phyloP scores from a whole-genome alignment of 768 basidiomycete genomes.

The Pulveroboletus sp. region DNA sequence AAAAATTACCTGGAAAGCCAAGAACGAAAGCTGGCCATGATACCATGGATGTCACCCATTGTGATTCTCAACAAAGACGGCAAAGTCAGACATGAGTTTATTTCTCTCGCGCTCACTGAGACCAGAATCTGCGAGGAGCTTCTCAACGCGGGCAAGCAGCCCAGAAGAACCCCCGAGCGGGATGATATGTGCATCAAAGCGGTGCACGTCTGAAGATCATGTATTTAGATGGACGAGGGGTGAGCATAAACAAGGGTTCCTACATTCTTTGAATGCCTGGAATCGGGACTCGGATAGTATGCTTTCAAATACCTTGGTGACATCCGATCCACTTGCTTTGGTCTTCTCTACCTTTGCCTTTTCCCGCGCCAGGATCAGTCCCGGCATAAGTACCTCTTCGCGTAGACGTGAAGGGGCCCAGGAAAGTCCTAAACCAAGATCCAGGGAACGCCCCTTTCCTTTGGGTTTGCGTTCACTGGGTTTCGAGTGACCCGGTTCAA shows the following conservation, averaged over 20 bases:
- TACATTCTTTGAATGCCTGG: constrained; percentile 60
- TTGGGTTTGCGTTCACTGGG: constrained; percentile 26
- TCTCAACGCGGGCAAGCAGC: constrained; percentile 61
- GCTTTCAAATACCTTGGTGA: constrained; percentile 37
- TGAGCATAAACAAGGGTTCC: constrained; percentile 26
- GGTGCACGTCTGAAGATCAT: constrained; percentile 56
- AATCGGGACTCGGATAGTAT: constrained; percentile 36
- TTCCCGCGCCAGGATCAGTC: constrained; percentile 28
- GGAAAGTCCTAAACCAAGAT: constrained; percentile 64
- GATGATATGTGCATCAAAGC: constrained; percentile 72
- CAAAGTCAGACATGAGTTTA: constrained; percentile 56
- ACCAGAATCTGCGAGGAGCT: constrained; percentile 50
- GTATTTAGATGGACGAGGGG: constrained; percentile 11
- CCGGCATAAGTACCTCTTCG: constrained; percentile 62
- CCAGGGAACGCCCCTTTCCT: constrained; percentile 67
- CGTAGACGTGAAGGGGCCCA: constrained; percentile 71
- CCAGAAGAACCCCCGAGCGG: constrained; percentile 74
- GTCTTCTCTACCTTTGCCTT: constrained; percentile 22
- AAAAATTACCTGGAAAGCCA: constrained; percentile 25
- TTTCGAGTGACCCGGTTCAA: constrained; percentile 10
- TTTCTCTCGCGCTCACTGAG: constrained; percentile 48
- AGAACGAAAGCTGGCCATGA: constrained; percentile 8
- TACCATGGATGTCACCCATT: constrained; percentile 13
- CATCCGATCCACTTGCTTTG: constrained; percentile 27
- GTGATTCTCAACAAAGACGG: constrained; percentile 49